These are phyloP conservation scores for Saturnispora sanitii DNA, from an alignment of 805 yeast genomes.

Conservation along the genomic window DNA sequence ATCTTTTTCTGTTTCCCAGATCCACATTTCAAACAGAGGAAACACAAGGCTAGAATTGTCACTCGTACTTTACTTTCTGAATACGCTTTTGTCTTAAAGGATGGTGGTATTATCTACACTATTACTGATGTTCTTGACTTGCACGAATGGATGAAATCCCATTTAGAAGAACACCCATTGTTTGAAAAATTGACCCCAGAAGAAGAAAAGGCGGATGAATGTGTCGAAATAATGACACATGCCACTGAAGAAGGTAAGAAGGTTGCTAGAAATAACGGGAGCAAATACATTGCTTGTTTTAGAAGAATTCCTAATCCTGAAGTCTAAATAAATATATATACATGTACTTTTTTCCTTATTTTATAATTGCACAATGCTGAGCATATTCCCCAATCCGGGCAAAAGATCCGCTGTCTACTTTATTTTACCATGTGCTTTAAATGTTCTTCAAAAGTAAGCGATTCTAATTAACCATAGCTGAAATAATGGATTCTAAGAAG, in stretches of 20 bases:
- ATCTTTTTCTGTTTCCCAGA: conserved; percentile 99
- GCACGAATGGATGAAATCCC: conserved; percentile 94
- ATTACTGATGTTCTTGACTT: conserved; percentile 92
- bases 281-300: conserved; percentile 82
- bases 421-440: too few species aligned
- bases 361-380: not conserved
- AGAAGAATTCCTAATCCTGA: conserved; percentile 58
- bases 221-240: conserved; percentile 79
- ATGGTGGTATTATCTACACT: conserved; percentile 84
- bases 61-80: conserved; percentile 84
- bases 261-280: conserved; percentile 83
- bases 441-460: too few species aligned
- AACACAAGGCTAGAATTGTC: conserved; percentile 93
- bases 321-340: conserved; percentile 6
- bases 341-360: not conserved
- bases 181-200: conserved; percentile 71
- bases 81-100: conserved; percentile 81
- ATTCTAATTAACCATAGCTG: not conserved
- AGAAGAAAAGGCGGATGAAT: conserved; percentile 71
- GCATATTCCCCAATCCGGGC: not conserved
- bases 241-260: conserved; percentile 98
- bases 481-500: conserved; percentile 16
- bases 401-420: not conserved
- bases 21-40: conserved; percentile 95
- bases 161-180: conserved; percentile 81